Conservation (phyloP, 495 filamentous ascomycete genomes). For the Penicillium ucsense region DNA sequence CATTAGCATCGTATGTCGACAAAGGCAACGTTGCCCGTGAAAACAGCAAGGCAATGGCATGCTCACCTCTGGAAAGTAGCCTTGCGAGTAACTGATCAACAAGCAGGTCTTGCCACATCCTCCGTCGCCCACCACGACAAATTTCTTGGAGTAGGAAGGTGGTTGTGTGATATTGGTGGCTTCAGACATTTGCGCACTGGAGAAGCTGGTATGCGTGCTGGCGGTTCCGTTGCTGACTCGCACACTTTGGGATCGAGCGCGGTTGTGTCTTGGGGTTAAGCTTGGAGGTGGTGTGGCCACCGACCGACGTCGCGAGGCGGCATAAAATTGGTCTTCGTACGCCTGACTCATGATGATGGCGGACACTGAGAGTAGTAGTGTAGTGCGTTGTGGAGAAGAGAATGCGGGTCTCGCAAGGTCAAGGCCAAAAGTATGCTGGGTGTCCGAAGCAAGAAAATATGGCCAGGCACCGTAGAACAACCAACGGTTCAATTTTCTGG, state of each 20-base stretch:
- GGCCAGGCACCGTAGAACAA: background rate
- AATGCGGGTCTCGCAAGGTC: conserved; percentile 2
- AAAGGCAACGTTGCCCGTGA: background rate
- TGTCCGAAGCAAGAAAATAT: background rate
- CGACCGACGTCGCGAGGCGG: conserved; percentile 39
- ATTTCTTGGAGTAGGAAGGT: conserved; percentile 93
- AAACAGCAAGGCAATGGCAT: background rate
- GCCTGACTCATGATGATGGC: conserved; percentile 29
- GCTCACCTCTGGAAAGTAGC: conserved; percentile 91
- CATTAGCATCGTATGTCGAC: background rate
- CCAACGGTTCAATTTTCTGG: background rate
- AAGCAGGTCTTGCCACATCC: conserved; percentile 98
- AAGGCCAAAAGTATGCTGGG: no score
- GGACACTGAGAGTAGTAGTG: conserved; percentile 12
- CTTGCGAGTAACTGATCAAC: conserved; percentile 95
- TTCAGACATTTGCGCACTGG: conserved; percentile 58
- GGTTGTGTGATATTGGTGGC: conserved; percentile 79
- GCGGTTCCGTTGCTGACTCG: conserved; percentile 70
- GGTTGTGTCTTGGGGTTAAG: conserved; percentile 37
- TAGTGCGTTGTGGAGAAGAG: conserved; percentile 6
- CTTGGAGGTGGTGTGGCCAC: conserved; percentile 38
- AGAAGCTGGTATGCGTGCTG: conserved; percentile 64
- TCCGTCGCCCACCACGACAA: conserved; percentile 95
- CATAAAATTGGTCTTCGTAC: conserved; percentile 43
- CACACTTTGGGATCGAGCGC: conserved; percentile 49